Base-by-base conservation (phyloP, 352 stramenopile species). In the Aphanomyces cochlioides region DNA sequence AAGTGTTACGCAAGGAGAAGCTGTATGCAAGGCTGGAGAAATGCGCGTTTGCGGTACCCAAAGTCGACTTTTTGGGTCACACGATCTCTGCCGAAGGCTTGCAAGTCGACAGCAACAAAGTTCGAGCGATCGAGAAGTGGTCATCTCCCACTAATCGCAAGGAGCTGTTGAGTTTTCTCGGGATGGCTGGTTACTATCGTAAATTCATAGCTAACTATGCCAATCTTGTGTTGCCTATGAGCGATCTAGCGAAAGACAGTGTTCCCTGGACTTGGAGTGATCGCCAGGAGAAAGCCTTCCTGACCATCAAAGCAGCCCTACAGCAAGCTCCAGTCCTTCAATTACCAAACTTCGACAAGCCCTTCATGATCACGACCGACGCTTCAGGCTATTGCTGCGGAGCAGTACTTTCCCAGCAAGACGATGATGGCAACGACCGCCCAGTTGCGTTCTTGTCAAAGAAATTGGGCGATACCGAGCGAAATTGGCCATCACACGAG, bases 381-480 rank as follows among this genome's bases (percentile, higher is more conserved):
- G 72, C 74, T 1, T 78, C 67, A 15, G 43, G n/a, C 15, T 64
- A 74, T 57, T 74, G 69, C 47, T 39, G 72, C 19, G 58, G 69
- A 54, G 69, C 28, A 17, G 34, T 65, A 2, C 53, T 69, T 41
- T 68, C 56, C 15, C 45, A 71, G 19, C 7, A 65, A 15, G 61
- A 72, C 50, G 7, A 53, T 37, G 50, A 56, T 28, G 66, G 47
- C 10, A 5, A 54, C 12, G 66, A 69, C 68, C 73, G 74, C 38
- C 69, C 74, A 1, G 66, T 82, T 7, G 73, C 73, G 0, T 82
- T 78, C 43, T 72, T 65, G n/a, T n/a, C n/a, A n/a, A 67, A 77
- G 70, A 74, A 73, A 36, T 56, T 76, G 7, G 56, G 70, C 2
- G 36, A 15, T 21, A 47, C 61, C 41, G 67, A 69, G 34, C 3